phyloP scores from a whole-genome alignment of 1,284 basidiomycete species.

The Sparassis latifolia region DNA sequence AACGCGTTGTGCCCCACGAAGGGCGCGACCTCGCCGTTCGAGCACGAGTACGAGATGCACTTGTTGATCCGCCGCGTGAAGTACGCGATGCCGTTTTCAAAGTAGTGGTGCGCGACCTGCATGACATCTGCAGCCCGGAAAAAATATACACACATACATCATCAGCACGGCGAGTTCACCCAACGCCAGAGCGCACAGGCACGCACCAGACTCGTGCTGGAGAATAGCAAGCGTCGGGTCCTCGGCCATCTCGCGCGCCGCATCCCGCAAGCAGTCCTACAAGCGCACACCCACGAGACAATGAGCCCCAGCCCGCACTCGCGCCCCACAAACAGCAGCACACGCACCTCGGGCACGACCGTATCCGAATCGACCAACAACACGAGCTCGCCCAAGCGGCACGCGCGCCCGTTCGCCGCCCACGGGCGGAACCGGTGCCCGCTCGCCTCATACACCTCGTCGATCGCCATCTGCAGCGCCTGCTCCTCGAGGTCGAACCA shows the following conservation, averaged over 20 bases:
- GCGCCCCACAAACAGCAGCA: background rate
- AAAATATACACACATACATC: background rate
- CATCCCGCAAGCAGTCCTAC: constrained; percentile 50
- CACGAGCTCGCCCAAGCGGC: constrained; percentile 37
- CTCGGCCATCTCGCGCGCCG: constrained; percentile 48
- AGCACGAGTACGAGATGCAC: constrained; percentile 39
- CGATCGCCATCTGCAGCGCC: constrained; percentile 34
- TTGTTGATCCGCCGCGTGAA: constrained; percentile 46
- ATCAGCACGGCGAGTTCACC: background rate
- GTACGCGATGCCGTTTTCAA: constrained; percentile 53
- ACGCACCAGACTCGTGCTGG: constrained; percentile 37
- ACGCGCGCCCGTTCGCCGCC: constrained; percentile 36
- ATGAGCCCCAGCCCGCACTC: constrained; percentile 1
- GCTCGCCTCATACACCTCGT: constrained; percentile 35
- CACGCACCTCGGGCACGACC: constrained; percentile 38
- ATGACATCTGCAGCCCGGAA: constrained; percentile 33
- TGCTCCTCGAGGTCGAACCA: constrained; percentile 32
- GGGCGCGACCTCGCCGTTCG: constrained; percentile 48
- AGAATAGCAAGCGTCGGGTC: constrained; percentile 46
- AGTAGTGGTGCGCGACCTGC: constrained; percentile 53
- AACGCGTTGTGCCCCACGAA: constrained; percentile 60
- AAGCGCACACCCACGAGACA: constrained; percentile 21
- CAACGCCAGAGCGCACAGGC: background rate
- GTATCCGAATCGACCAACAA: constrained; percentile 51
- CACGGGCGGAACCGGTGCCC: constrained; percentile 32